Base-by-base conservation (phyloP, 2,329 filamentous ascomycete genomes). In the Penicillium brevicompactum region DNA sequence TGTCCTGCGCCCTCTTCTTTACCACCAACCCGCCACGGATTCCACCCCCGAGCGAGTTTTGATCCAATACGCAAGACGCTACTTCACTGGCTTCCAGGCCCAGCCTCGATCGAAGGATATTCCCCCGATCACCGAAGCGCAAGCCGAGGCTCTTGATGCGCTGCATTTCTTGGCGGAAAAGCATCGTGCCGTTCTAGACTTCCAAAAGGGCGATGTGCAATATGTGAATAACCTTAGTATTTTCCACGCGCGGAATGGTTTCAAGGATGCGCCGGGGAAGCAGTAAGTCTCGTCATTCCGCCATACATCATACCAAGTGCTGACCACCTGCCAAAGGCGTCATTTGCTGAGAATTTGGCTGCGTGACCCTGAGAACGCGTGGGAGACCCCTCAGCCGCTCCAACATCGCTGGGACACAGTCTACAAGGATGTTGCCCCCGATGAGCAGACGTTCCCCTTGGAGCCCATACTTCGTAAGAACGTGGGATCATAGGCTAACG, bases 51-150 rank as follows among this genome's bases (percentile, higher is more conserved):
- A 87, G 62, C 77, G 83, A 1, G 68, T 87, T 1, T 70, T 84
- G 6, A 78, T 88, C 30, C 84, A 87, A 58, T 88, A 87, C 59
- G 82, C 81, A 0, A 80, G 85, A 2, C 78, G 85, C 1, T 75
- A 73, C 24, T 87, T 87, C 59, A 84, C 84, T 0, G 80, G 80
- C 2, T 82, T 75, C 53, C 67, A 70, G 51, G 73, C 70, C 0
- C 70, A 76, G 4, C 78, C 77, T 1, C 72, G 79, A 16, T 77
- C 74, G 0, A 48, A 68, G 0, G 51, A 70, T 14, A 76, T 82
- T 8, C 79, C 80, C 3, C 73, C 79, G 1, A 80, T 82, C 40
- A 80, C 73, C 0, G 78, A 82, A 67, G 79, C 77, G 0, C 80
- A 83, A 61, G 80, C 79, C 8, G 80, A 83, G 62, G 80, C 80